These are phyloP conservation scores for Neurospora sublineolata DNA, from an alignment of 495 filamentous ascomycete species.

Conservation along the genomic window DNA sequence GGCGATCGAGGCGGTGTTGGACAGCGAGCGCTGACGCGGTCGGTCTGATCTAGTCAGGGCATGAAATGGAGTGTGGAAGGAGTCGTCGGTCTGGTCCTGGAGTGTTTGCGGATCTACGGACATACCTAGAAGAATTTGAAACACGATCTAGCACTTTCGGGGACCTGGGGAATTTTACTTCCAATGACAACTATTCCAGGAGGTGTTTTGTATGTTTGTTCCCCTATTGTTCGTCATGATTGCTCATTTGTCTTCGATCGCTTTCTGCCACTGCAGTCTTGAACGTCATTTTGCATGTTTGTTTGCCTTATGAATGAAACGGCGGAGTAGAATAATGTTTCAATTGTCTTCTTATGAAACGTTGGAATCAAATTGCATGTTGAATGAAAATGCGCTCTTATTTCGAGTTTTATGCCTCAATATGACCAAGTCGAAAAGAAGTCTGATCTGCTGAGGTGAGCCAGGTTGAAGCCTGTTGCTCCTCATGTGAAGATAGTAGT, in stretches of 20 bases:
- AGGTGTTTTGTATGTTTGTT: background rate
- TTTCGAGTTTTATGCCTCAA: background rate
- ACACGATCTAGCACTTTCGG: background rate
- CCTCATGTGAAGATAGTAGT: background rate
- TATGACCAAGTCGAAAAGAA: background rate
- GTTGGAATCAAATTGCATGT: background rate
- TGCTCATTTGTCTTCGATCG: background rate
- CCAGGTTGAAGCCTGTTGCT: background rate
- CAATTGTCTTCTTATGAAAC: background rate
- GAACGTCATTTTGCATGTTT: background rate
- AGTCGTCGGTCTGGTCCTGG: too few species aligned
- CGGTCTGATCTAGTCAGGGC: too few species aligned
- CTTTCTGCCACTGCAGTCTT: background rate
- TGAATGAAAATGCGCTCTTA: background rate
- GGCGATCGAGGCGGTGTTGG: too few species aligned
- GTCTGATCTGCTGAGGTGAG: background rate
- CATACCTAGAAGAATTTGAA: background rate
- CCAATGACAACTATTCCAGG: background rate
- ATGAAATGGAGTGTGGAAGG: too few species aligned
- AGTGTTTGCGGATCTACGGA: too few species aligned
- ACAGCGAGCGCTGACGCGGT: too few species aligned
- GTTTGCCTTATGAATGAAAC: background rate
- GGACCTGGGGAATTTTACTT: background rate
- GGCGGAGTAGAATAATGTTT: background rate
- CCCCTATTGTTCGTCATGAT: background rate